These are phyloP conservation scores for Phytophthora sojae DNA, from an alignment of 352 stramenopile genomes.

Conservation along the genomic window DNA sequence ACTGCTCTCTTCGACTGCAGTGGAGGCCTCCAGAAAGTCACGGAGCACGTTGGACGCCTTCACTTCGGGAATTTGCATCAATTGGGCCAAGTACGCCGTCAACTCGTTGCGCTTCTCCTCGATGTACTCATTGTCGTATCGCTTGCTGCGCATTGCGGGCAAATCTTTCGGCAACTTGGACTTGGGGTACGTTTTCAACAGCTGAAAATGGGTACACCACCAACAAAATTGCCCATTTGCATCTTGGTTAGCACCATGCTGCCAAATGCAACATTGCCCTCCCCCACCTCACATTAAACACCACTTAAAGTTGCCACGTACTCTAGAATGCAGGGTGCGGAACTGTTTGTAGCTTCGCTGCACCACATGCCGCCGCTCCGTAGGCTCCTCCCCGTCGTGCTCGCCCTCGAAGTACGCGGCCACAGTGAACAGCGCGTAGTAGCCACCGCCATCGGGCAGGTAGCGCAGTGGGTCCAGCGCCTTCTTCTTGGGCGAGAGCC, in stretches of 20 bases:
- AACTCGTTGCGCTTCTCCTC: constrained; percentile 73
- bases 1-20: constrained; percentile 54
- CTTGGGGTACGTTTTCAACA: constrained; percentile 81
- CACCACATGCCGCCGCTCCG: constrained; percentile 50
- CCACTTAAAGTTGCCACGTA: constrained; percentile 26
- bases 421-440: constrained; percentile 68
- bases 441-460: constrained; percentile 59
- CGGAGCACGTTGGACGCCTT: constrained; percentile 59
- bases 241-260: background rate
- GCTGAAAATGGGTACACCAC: constrained; percentile 35
- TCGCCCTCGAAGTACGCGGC: constrained; percentile 58
- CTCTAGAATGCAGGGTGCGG: constrained; percentile 52
- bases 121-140: constrained; percentile 81
- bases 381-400: constrained; percentile 18
- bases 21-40: constrained; percentile 68
- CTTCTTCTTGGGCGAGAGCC: constrained; percentile 70
- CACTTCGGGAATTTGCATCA: constrained; percentile 67
- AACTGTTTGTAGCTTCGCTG: constrained; percentile 80
- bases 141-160: constrained; percentile 73
- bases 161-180: constrained; percentile 67
- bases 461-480: constrained; percentile 74
- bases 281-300: background rate
- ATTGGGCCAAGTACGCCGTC: constrained; percentile 60
- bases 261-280: background rate
- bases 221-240: constrained; percentile 1